Evolutionary conservation across 306 rosid species (phyloP).

Genomic region (Prunus kanzakura): DNA sequence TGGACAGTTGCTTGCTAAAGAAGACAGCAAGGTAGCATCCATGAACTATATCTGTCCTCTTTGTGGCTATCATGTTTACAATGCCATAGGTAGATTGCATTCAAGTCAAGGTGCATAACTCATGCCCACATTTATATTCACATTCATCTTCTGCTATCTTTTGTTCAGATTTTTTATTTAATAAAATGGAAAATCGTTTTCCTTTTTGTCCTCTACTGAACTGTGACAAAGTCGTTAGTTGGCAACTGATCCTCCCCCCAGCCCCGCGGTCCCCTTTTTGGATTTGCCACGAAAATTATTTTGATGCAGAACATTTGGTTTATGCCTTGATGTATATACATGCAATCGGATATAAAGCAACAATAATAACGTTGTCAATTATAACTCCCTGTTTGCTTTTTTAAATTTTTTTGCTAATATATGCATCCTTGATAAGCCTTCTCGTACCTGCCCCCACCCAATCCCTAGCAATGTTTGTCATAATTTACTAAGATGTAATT

Average conservation of each 20-base stretch:
- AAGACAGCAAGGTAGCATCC: slow-evolving; percentile 44
- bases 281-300: not conserved
- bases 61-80: not conserved
- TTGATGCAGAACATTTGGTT: not conserved
- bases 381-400: not conserved
- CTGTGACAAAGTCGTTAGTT: not conserved
- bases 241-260: not conserved
- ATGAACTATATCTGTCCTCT: not conserved
- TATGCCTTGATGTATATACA: not conserved
- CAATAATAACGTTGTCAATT: not conserved
- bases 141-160: not conserved
- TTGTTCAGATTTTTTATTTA: not conserved
- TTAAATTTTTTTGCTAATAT: not conserved
- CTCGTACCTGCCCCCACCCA: not conserved
- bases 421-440: not conserved
- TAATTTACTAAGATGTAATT: slow-evolving; percentile 7
- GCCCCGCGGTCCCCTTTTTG: not conserved
- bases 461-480: slow-evolving; percentile 9
- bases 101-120: not conserved
- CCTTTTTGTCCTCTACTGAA: not conserved
- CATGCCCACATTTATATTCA: not conserved
- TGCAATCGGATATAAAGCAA: not conserved
- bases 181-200: not conserved
- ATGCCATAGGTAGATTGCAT: not conserved
- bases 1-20: slow-evolving; percentile 45